Percentiles rank a stretch among this genome's conserved stretches.
Evolutionary conservation across 1,284 basidiomycete species (phyloP).

Genomic region (Fomitopsis betulina): DNA sequence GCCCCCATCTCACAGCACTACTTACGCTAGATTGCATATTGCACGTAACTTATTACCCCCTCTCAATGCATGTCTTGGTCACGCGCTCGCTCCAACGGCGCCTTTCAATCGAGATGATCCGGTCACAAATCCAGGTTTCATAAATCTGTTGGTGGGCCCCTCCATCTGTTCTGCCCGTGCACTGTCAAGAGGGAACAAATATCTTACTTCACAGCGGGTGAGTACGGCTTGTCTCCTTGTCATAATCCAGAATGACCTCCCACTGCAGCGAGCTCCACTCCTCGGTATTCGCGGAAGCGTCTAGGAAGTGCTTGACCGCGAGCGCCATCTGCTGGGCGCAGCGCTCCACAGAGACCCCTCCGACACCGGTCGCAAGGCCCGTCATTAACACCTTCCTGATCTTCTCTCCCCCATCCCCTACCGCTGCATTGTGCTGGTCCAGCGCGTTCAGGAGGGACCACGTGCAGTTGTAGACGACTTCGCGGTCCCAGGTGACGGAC

Average conservation of each 20-base stretch:
- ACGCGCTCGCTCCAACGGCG: background rate
- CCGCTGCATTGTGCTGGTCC: slow-evolving; percentile 11
- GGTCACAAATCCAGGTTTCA: background rate
- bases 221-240: background rate
- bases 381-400: slow-evolving; percentile 16
- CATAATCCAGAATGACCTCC: slow-evolving; percentile 4
- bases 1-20: background rate
- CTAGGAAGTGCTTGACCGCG: slow-evolving; percentile 12
- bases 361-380: slow-evolving; percentile 17
- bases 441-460: slow-evolving; percentile 21
- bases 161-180: background rate
- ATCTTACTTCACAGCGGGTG: background rate
- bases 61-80: background rate
- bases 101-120: background rate
- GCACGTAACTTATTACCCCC: background rate
- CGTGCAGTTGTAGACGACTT: slow-evolving; percentile 25
- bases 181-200: background rate
- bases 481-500: slow-evolving; percentile 21
- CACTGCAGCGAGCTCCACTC: slow-evolving; percentile 12
- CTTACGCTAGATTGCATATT: background rate
- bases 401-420: background rate
- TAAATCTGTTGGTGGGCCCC: background rate
- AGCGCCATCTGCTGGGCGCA: slow-evolving; percentile 19
- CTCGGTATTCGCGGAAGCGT: slow-evolving; percentile 9
- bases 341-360: slow-evolving; percentile 7